Evolutionary conservation across 352 stramenopile species (phyloP).

Genomic region (Peronospora tabacina): DNA sequence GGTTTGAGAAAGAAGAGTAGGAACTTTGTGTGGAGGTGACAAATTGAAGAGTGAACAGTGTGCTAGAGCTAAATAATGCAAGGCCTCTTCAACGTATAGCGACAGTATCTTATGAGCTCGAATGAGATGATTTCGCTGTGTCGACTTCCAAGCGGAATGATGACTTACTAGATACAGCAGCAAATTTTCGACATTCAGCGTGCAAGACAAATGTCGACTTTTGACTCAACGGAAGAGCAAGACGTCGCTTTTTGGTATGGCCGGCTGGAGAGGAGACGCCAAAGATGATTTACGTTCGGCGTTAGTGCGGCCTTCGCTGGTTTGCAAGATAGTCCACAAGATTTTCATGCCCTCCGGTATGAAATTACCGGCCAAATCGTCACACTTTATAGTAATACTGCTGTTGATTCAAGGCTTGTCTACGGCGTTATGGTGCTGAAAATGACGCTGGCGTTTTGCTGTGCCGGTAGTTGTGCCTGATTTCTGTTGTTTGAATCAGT

Average conservation of each 20-base stretch:
- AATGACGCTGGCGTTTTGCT: neutral
- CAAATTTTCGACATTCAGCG: constrained; percentile 4
- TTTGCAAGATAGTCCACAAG: constrained; percentile 7
- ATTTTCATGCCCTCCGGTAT: constrained; percentile 3
- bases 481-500: constrained; percentile 26
- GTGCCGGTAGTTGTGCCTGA: constrained; percentile 13
- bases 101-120: constrained; percentile 6
- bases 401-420: constrained; percentile 6
- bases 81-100: constrained; percentile 14
- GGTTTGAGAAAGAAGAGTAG: neutral
- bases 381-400: neutral
- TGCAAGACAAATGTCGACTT: constrained; percentile 10
- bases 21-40: constrained; percentile 11
- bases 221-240: constrained; percentile 6
- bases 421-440: neutral
- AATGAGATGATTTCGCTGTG: constrained; percentile 1
- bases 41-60: constrained; percentile 28
- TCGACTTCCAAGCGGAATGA: constrained; percentile 6
- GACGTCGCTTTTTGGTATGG: constrained; percentile 19
- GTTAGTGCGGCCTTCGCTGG: constrained; percentile 8
- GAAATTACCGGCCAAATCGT: neutral
- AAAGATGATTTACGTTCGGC: constrained; percentile 32
- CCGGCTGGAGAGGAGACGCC: constrained; percentile 21
- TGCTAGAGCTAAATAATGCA: neutral
- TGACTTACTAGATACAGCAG: constrained; percentile 2